These are phyloP conservation scores for Xylariaceae sp. DNA, from an alignment of 2,329 filamentous ascomycete species.

Conservation along the genomic window DNA sequence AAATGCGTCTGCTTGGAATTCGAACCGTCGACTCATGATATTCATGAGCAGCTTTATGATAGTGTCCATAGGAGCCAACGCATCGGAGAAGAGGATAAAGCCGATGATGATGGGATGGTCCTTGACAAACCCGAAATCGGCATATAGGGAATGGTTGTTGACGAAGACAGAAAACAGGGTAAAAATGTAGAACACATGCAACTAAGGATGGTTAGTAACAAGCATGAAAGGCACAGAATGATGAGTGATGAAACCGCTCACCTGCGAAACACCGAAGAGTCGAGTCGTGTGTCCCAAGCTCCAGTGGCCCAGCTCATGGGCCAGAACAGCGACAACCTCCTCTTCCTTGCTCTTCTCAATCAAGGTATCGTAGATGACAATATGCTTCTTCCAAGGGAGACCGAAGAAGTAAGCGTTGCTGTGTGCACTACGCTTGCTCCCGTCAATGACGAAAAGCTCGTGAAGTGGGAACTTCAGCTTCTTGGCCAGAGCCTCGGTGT, in stretches of 20 bases:
- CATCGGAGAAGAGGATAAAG: conserved; percentile 95
- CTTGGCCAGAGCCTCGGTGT: conserved; percentile 77
- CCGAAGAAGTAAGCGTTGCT: conserved; percentile 96
- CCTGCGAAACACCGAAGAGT: conserved; percentile 79
- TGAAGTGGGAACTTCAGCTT: conserved; percentile 86
- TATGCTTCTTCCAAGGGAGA: conserved; percentile 99
- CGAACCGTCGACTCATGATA: conserved; percentile 85
- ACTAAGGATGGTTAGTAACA: conserved; percentile 44
- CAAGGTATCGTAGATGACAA: conserved; percentile 97
- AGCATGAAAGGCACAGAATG: neutral
- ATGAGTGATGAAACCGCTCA: conserved; percentile 34
- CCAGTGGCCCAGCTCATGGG: conserved; percentile 97
- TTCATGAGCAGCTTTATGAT: conserved; percentile 95
- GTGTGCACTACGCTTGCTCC: conserved; percentile 80
- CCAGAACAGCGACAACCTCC: conserved; percentile 91
- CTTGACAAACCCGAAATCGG: conserved; percentile 80
- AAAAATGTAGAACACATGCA: conserved; percentile 95
- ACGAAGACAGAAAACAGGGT: conserved; percentile 95
- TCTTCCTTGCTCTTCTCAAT: conserved; percentile 90
- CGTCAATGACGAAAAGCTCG: conserved; percentile 92
- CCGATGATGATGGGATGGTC: conserved; percentile 91
- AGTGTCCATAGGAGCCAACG: conserved; percentile 91
- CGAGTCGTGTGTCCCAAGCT: conserved; percentile 90
- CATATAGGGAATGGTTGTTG: conserved; percentile 87
- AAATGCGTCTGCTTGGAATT: conserved; percentile 94